Conservation (phyloP, 257 asterid species). For the Solanum chmielewskii region DNA sequence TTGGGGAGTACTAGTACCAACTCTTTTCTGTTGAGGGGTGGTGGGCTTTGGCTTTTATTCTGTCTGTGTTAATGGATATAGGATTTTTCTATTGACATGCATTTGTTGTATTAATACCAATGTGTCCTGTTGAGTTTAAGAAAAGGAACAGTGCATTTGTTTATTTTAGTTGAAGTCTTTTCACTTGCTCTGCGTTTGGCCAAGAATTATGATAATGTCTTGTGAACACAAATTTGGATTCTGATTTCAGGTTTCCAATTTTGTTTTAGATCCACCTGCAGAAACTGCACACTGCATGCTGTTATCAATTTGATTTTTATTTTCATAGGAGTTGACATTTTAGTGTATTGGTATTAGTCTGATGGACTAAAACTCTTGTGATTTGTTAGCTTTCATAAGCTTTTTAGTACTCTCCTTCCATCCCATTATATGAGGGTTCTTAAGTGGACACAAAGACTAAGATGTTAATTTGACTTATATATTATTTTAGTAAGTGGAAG, state of each 20-base stretch:
- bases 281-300: neutral
- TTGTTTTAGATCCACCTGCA: neutral
- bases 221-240: neutral
- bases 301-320: neutral
- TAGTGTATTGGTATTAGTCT: neutral
- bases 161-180: neutral
- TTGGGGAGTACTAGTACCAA: neutral
- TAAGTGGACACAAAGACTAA: neutral
- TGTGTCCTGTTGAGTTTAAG: neutral
- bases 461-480: neutral
- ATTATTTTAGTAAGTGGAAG: neutral
- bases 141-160: neutral
- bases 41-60: neutral
- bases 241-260: neutral
- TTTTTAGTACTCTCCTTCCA: neutral
- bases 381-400: neutral
- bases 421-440: neutral
- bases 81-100: neutral
- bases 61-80: neutral
- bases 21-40: neutral
- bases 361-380: neutral
- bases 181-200: neutral
- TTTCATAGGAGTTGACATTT: neutral
- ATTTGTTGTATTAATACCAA: neutral
- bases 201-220: neutral